phyloP scores from a whole-genome alignment of 139 green algal species.

The Tetradesmus obliquus region DNA sequence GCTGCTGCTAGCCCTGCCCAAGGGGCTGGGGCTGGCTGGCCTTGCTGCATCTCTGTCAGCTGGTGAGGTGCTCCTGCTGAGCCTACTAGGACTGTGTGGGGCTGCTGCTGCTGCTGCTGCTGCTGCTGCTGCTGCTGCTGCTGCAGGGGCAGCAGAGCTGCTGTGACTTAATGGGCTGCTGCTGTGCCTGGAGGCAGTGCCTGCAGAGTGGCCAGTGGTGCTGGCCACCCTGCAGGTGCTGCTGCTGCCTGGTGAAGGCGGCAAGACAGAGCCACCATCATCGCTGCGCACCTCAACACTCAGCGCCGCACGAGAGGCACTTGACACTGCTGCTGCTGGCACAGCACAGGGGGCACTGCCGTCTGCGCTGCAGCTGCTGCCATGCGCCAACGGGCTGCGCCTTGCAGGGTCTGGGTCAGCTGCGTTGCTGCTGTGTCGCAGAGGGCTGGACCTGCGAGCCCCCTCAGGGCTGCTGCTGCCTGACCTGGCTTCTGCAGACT shows the following conservation, averaged over 20 bases:
- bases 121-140: background rate
- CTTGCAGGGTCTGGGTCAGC: conserved; percentile 14
- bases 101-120: background rate
- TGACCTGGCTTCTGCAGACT: background rate
- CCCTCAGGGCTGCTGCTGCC: background rate
- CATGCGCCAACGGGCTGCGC: background rate
- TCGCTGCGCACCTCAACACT: background rate
- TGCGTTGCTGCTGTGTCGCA: background rate
- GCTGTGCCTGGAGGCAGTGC: background rate
- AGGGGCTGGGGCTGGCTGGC: background rate
- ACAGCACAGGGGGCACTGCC: background rate
- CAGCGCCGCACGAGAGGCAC: background rate
- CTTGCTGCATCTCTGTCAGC: background rate
- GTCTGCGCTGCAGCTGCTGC: background rate
- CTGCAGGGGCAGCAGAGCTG: background rate
- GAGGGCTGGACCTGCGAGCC: background rate
- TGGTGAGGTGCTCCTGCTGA: background rate
- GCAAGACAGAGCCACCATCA: background rate
- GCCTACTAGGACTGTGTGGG: conserved; percentile 15
- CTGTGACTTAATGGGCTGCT: background rate
- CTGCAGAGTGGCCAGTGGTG: background rate
- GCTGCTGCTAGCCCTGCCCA: background rate
- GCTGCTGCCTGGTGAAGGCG: background rate
- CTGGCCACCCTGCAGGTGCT: no score
- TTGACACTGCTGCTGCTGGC: background rate